Conservation (phyloP, 2,329 filamentous ascomycete genomes). For the Alternaria conjuncta region DNA sequence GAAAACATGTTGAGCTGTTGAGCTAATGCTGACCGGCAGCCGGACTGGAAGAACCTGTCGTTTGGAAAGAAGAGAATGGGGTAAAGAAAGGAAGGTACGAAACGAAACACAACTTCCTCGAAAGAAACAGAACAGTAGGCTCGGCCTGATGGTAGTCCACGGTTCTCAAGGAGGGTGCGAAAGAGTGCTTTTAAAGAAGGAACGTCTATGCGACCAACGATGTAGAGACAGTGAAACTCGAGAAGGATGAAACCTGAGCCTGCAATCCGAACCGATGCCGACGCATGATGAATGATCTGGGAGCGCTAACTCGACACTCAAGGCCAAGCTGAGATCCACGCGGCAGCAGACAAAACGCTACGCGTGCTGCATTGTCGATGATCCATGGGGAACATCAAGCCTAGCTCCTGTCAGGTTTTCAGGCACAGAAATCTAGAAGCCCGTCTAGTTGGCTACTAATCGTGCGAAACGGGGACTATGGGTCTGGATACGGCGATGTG, state of each 20-base stretch:
- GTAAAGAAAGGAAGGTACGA: slow-evolving; percentile 27
- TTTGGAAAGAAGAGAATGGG: slow-evolving; percentile 24
- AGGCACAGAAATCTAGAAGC: slow-evolving; percentile 14
- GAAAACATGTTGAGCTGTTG: slow-evolving; percentile 48
- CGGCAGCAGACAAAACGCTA: slow-evolving; percentile 27
- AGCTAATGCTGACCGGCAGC: slow-evolving; percentile 49
- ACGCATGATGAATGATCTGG: slow-evolving; percentile 32
- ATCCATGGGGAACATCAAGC: slow-evolving; percentile 10
- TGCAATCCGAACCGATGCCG: slow-evolving; percentile 10
- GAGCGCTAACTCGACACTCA: slow-evolving; percentile 22
- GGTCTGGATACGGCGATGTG: slow-evolving; percentile 6
- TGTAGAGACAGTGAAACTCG: slow-evolving; percentile 22
- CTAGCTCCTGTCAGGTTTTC: slow-evolving; percentile 14
- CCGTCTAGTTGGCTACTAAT: slow-evolving; percentile 12
- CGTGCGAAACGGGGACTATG: slow-evolving; percentile 21
- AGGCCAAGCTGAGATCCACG: slow-evolving; percentile 22
- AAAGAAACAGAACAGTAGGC: slow-evolving; percentile 33
- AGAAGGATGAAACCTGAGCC: slow-evolving; percentile 27
- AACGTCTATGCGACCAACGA: slow-evolving; percentile 19
- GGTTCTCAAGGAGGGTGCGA: slow-evolving; percentile 33
- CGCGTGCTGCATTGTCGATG: slow-evolving; percentile 21
- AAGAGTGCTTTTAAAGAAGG: slow-evolving; percentile 36
- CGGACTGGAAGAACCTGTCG: slow-evolving; percentile 29
- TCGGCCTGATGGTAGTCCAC: slow-evolving; percentile 39
- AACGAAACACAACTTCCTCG: slow-evolving; percentile 28